These are phyloP conservation scores for Pseudisothecium myosuroides DNA, from an alignment of 225 moss, liverwort and hornwort species.

Conservation along the genomic window DNA sequence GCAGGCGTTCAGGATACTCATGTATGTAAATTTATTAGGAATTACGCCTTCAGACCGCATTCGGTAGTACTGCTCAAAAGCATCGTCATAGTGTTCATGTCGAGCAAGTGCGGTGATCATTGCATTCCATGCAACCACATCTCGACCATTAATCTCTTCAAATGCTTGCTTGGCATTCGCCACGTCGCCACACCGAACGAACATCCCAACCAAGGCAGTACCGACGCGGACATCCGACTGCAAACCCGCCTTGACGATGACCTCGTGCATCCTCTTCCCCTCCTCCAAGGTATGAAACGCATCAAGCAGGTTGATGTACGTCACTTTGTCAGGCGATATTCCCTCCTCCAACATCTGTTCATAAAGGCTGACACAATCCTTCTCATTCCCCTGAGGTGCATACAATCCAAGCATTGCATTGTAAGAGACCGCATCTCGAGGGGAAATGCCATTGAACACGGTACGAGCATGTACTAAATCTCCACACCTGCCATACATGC, in stretches of 20 bases:
- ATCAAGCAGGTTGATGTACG: constrained; percentile 39
- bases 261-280: constrained; percentile 18
- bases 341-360: constrained; percentile 18
- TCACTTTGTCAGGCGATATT: constrained; percentile 27
- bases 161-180: constrained; percentile 20
- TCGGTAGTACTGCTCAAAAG: constrained; percentile 29
- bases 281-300: constrained; percentile 10
- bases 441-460: constrained; percentile 17
- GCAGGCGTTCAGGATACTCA: constrained; percentile 44
- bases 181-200: constrained; percentile 33
- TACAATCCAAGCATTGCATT: constrained; percentile 37
- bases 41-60: constrained; percentile 27
- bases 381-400: constrained; percentile 6
- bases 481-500: constrained; percentile 55
- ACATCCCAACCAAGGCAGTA: constrained; percentile 38
- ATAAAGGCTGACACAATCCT: constrained; percentile 18
- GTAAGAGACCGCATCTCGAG: constrained; percentile 35
- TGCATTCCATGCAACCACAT: constrained; percentile 40
- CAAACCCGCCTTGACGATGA: constrained; percentile 8
- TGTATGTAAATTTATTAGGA: constrained; percentile 16
- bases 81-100: constrained; percentile 13
- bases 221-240: constrained; percentile 24
- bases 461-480: constrained; percentile 12
- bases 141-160: background rate
- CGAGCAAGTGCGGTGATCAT: constrained; percentile 34